Evolutionary conservation across 495 filamentous ascomycete genomes (phyloP).

Genomic region (Lineolata rhizophorae): DNA sequence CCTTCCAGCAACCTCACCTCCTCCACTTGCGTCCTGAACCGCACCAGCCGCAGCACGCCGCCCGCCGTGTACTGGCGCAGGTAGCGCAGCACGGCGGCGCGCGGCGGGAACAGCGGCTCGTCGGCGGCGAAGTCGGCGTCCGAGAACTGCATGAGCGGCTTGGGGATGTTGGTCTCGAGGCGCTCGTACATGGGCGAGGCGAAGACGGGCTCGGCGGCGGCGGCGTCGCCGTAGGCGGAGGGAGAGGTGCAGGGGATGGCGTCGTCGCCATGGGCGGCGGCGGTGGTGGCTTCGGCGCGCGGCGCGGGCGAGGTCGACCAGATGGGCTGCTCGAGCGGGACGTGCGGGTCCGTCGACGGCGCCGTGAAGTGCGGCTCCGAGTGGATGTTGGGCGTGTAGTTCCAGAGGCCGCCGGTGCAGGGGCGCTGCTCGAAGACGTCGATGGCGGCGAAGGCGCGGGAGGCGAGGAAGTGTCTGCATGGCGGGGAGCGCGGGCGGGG

Average conservation of each 20-base stretch:
- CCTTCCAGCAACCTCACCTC: conserved; percentile 20
- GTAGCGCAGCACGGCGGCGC: conserved; percentile 46
- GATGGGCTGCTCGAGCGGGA: conserved; percentile 9
- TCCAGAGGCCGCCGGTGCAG: conserved; percentile 64
- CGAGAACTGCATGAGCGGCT: conserved; percentile 58
- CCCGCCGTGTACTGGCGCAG: conserved; percentile 50
- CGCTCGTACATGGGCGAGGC: conserved; percentile 60
- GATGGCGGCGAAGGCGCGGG: conserved; percentile 43
- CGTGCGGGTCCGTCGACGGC: conserved; percentile 17
- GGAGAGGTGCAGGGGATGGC: conserved; percentile 7
- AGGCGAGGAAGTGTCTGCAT: too few relatives aligned
- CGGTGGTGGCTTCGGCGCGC: neutral
- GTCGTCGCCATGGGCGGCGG: too few relatives aligned
- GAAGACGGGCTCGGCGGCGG: conserved; percentile 13
- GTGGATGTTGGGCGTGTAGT: conserved; percentile 29
- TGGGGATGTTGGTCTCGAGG: conserved; percentile 73
- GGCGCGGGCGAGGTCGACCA: conserved; percentile 4
- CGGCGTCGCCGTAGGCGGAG: neutral
- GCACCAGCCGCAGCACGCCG: conserved; percentile 32
- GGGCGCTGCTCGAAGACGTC: conserved; percentile 63
- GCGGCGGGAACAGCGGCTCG: conserved; percentile 47
- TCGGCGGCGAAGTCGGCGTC: conserved; percentile 42
- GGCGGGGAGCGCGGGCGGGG: too few relatives aligned
- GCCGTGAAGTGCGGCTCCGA: conserved; percentile 11
- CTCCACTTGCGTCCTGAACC: conserved; percentile 34